These are phyloP conservation scores for Hippophae tibetana DNA, from an alignment of 306 rosid species.

Conservation along the genomic window DNA sequence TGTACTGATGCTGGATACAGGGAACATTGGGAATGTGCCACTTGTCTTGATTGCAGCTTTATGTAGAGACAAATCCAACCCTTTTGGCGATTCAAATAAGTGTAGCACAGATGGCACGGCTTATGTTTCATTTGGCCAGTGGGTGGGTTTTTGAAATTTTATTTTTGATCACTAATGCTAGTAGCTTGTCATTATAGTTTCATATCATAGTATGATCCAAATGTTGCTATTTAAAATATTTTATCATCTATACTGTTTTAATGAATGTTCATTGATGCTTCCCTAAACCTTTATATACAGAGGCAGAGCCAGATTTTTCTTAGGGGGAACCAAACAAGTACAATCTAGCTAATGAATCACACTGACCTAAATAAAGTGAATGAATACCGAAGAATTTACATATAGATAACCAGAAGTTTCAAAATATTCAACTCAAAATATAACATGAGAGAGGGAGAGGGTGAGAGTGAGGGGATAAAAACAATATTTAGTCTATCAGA, in stretches of 20 bases:
- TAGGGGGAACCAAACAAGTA: too few relatives aligned
- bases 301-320: too few relatives aligned
- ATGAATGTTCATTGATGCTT: too few relatives aligned
- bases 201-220: constrained; percentile 2
- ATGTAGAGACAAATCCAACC: constrained; percentile 71
- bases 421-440: too few relatives aligned
- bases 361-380: background rate
- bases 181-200: background rate
- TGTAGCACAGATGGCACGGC: constrained; percentile 93
- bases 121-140: constrained; percentile 94
- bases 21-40: constrained; percentile 97
- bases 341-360: background rate
- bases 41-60: constrained; percentile 87
- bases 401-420: too few relatives aligned
- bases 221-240: too few relatives aligned
- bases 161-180: background rate
- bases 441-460: too few relatives aligned
- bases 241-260: too few relatives aligned
- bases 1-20: constrained; percentile 31
- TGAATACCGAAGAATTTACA: too few relatives aligned
- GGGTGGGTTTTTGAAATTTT: constrained; percentile 57
- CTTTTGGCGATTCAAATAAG: constrained; percentile 61
- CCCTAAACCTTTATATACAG: too few relatives aligned
- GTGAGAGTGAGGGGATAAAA: too few relatives aligned
- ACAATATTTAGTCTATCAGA: too few relatives aligned